Conservation (phyloP, 805 yeast genomes). For the Cyberlindnera maclurae region DNA sequence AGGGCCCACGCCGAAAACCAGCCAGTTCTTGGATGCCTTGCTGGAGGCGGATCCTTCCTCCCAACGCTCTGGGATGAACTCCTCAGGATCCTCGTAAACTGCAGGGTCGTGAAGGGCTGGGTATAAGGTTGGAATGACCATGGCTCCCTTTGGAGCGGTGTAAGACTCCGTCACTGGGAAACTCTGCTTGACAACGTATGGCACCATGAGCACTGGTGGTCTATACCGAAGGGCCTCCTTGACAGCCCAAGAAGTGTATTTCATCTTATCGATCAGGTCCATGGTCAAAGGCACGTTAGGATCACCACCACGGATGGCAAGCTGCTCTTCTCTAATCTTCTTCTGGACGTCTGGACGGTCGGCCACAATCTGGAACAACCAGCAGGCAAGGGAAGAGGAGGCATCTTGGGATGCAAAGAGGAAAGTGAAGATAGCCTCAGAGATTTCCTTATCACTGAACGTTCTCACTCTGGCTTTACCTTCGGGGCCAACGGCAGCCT, state of each 20-base stretch:
- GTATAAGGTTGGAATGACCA: constrained; percentile 93
- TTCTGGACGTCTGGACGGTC: constrained; percentile 88
- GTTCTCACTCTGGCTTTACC: constrained; percentile 64
- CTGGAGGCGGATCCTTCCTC: constrained; percentile 65
- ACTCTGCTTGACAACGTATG: constrained; percentile 81
- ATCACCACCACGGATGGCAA: constrained; percentile 73
- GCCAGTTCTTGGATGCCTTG: constrained; percentile 82
- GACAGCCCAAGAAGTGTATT: constrained; percentile 83
- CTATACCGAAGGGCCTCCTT: constrained; percentile 89
- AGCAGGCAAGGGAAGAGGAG: constrained; percentile 92
- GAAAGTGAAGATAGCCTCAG: constrained; percentile 95
- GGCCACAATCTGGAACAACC: constrained; percentile 95
- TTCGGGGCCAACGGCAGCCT: constrained; percentile 40
- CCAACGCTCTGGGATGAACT: constrained; percentile 96
- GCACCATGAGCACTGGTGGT: constrained; percentile 98
- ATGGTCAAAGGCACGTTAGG: constrained; percentile 53
- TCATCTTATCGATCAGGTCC: constrained; percentile 79
- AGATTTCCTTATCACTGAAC: constrained; percentile 83
- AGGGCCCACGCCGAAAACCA: constrained; percentile 95
- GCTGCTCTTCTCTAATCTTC: constrained; percentile 89
- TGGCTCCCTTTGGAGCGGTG: constrained; percentile 93
- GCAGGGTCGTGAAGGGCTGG: constrained; percentile 98
- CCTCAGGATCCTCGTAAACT: constrained; percentile 90
- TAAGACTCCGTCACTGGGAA: constrained; percentile 81
- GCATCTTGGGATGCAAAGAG: constrained; percentile 98